These are phyloP conservation scores for Talaromyces sp. DNA, from an alignment of 2,329 filamentous ascomycete genomes.

Conservation along the genomic window DNA sequence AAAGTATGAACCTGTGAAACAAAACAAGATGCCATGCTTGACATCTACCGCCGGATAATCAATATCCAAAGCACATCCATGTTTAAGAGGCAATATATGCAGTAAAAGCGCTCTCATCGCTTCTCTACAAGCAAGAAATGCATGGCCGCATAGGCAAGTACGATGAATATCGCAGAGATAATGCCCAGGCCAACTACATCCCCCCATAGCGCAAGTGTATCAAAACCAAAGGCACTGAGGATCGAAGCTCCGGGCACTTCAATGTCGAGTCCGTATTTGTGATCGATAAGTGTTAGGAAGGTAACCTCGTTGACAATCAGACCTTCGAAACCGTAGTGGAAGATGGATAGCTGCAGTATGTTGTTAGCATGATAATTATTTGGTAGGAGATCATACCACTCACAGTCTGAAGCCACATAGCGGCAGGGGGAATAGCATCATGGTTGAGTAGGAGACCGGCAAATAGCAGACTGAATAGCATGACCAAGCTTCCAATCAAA, in stretches of 20 bases:
- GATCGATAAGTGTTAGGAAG: conserved; percentile 81
- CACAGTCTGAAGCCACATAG: conserved; percentile 83
- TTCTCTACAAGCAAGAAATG: conserved; percentile 90
- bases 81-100: conserved; percentile 23
- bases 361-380: background rate
- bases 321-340: conserved; percentile 96
- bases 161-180: conserved; percentile 77
- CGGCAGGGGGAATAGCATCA: conserved; percentile 79
- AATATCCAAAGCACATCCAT: background rate
- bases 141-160: conserved; percentile 89
- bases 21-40: background rate
- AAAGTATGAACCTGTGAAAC: background rate
- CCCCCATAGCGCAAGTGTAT: conserved; percentile 78
- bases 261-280: conserved; percentile 95
- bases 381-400: conserved; percentile 31
- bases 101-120: conserved; percentile 50
- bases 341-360: conserved; percentile 70
- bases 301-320: conserved; percentile 97
- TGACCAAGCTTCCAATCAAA: conserved; percentile 87
- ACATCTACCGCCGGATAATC: background rate
- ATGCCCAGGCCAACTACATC: conserved; percentile 79
- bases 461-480: conserved; percentile 95
- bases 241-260: conserved; percentile 94
- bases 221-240: conserved; percentile 89
- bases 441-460: conserved; percentile 92